Percentiles rank a stretch among this genome's conserved stretches.
Evolutionary conservation across 768 basidiomycete genomes (phyloP).

Genomic region (Boletellus emodensis): DNA sequence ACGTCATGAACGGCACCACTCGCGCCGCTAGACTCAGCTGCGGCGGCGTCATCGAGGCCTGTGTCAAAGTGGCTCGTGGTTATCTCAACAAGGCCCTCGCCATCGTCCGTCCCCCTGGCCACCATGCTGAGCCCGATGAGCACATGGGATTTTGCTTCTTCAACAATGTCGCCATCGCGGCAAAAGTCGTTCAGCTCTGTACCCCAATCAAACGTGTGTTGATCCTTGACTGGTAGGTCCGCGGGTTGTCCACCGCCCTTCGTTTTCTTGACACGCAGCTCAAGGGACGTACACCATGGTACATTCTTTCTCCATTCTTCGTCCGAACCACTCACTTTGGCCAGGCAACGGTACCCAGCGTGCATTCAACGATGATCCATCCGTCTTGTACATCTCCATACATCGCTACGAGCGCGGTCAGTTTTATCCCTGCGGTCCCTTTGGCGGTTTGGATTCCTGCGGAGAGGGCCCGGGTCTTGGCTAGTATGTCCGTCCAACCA

Average conservation of each 20-base stretch:
- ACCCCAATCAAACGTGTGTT: conserved; percentile 75
- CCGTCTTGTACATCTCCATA: conserved; percentile 88
- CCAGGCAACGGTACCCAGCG: conserved; percentile 95
- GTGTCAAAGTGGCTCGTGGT: conserved; percentile 77
- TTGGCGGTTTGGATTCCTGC: conserved; percentile 81
- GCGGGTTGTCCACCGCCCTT: not conserved
- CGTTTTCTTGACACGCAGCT: conserved; percentile 6
- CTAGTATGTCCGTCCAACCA: conserved; percentile 52
- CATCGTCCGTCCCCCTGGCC: conserved; percentile 94
- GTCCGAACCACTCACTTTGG: conserved; percentile 11
- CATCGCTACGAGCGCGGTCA: conserved; percentile 91
- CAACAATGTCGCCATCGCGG: conserved; percentile 95
- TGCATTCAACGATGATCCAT: conserved; percentile 91
- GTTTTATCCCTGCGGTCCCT: conserved; percentile 92
- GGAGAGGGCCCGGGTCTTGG: conserved; percentile 83
- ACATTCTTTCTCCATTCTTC: not conserved
- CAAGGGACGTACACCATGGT: conserved; percentile 97
- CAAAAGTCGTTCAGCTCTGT: conserved; percentile 70
- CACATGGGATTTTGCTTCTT: conserved; percentile 99
- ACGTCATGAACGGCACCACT: conserved; percentile 83
- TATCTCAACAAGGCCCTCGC: conserved; percentile 86
- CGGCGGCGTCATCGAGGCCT: conserved; percentile 91
- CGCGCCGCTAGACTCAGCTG: conserved; percentile 83
- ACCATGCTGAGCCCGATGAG: conserved; percentile 97
- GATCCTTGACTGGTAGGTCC: conserved; percentile 89